These are phyloP conservation scores for Ceriops tagal DNA, from an alignment of 345 rosid genomes.

Conservation along the genomic window DNA sequence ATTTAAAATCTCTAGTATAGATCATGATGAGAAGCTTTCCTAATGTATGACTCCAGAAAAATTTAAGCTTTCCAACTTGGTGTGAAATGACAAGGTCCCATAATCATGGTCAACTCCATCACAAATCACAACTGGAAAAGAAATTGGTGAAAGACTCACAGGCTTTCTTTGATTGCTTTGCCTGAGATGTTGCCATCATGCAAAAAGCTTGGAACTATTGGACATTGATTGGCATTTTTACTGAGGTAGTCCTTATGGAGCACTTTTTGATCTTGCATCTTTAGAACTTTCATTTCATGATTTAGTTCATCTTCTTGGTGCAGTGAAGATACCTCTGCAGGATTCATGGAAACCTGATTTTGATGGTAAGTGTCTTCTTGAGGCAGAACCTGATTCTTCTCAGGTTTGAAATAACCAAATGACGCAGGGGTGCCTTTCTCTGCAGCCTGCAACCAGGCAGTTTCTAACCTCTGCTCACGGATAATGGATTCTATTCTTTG, in stretches of 20 bases:
- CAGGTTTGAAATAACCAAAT: slow-evolving; percentile 56
- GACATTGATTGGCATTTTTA: slow-evolving; percentile 47
- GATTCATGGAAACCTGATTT: slow-evolving; percentile 40
- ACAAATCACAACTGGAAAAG: background rate
- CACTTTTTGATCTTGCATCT: slow-evolving; percentile 47
- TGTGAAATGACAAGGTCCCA: background rate
- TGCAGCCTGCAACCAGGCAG: slow-evolving; percentile 91
- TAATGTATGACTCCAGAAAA: too few species aligned
- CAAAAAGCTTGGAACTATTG: slow-evolving; percentile 82
- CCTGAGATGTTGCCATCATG: slow-evolving; percentile 50
- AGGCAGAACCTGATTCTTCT: slow-evolving; percentile 86
- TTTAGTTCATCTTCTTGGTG: slow-evolving; percentile 68
- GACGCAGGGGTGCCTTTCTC: slow-evolving; percentile 83
- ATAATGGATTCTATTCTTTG: slow-evolving; percentile 94
- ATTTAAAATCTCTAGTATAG: too few species aligned
- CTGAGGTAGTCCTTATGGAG: slow-evolving; percentile 49
- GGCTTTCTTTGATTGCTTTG: slow-evolving; percentile 61
- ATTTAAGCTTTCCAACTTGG: background rate
- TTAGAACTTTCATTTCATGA: slow-evolving; percentile 64
- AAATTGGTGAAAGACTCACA: slow-evolving; percentile 50
- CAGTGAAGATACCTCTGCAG: slow-evolving; percentile 51
- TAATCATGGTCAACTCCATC: background rate
- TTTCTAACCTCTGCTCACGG: slow-evolving; percentile 87
- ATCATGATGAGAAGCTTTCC: too few species aligned
- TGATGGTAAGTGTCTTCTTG: slow-evolving; percentile 59